Evolutionary conservation across 331 rosid genomes (phyloP).

Genomic region (Spiraea crenata): DNA sequence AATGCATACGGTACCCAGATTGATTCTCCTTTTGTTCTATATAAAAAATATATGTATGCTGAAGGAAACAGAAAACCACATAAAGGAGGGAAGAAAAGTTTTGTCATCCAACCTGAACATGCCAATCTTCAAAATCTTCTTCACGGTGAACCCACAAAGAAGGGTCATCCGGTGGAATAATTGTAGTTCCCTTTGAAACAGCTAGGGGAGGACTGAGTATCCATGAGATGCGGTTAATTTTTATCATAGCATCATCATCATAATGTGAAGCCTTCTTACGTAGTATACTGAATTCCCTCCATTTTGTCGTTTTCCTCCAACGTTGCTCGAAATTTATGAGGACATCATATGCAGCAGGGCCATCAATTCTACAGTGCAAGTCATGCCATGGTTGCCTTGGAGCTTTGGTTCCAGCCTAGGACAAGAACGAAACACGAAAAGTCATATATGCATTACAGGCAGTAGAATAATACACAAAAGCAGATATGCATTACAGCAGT

Average conservation of each 20-base stretch:
- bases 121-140: slow-evolving; percentile 79
- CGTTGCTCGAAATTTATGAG: slow-evolving; percentile 95
- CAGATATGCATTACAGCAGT: neutral
- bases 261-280: slow-evolving; percentile 52
- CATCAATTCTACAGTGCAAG: slow-evolving; percentile 88
- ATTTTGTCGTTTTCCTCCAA: slow-evolving; percentile 76
- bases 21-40: neutral
- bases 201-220: slow-evolving; percentile 64
- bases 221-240: slow-evolving; percentile 91
- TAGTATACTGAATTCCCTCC: slow-evolving; percentile 67
- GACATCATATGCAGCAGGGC: slow-evolving; percentile 96
- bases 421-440: slow-evolving; percentile 19
- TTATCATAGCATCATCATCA: slow-evolving; percentile 72
- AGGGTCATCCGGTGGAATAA: slow-evolving; percentile 44
- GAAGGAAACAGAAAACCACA: slow-evolving; percentile 9
- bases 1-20: slow-evolving; percentile 14
- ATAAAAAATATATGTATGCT: neutral
- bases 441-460: neutral
- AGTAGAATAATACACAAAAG: no score
- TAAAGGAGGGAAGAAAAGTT: slow-evolving; percentile 22
- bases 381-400: slow-evolving; percentile 99
- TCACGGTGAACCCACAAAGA: slow-evolving; percentile 36
- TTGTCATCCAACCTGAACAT: slow-evolving; percentile 72
- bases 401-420: slow-evolving; percentile 68
- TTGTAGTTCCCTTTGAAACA: slow-evolving; percentile 17